Conservation (phyloP, 441 rosid species). For the Croton laevigatus region DNA sequence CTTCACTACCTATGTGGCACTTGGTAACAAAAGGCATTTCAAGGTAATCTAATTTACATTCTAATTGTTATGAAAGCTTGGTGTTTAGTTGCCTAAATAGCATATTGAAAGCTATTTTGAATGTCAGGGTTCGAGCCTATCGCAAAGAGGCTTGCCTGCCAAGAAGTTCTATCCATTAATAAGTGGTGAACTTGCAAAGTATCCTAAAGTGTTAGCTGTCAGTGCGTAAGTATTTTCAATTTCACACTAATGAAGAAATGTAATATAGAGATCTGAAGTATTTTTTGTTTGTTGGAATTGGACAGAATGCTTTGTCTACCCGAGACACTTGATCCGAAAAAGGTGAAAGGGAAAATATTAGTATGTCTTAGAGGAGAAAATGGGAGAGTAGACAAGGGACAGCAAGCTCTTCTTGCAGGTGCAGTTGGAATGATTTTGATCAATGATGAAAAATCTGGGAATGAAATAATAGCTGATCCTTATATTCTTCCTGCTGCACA, state of each 20-base stretch:
- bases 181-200: conserved; percentile 47
- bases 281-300: neutral
- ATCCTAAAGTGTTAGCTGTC: conserved; percentile 42
- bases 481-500: conserved; percentile 59
- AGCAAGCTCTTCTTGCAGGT: conserved; percentile 43
- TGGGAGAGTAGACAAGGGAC: conserved; percentile 50
- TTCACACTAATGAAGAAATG: neutral
- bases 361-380: conserved; percentile 44
- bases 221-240: conserved; percentile 38
- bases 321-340: conserved; percentile 41
- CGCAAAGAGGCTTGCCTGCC: conserved; percentile 39
- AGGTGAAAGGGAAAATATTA: conserved; percentile 52
- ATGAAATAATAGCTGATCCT: conserved; percentile 47
- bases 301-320: conserved; percentile 38
- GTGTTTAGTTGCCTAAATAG: neutral
- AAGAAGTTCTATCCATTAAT: conserved; percentile 57
- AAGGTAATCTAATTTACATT: conserved; percentile 14
- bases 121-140: conserved; percentile 21
- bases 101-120: no score
- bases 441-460: conserved; percentile 37
- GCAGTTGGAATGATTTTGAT: conserved; percentile 59
- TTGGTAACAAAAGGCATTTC: conserved; percentile 36
- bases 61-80: neutral
- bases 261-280: no score
- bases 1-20: conserved; percentile 35